These are phyloP conservation scores for Microsporum audouinii DNA, from an alignment of 2,329 filamentous ascomycete genomes.

Conservation along the genomic window DNA sequence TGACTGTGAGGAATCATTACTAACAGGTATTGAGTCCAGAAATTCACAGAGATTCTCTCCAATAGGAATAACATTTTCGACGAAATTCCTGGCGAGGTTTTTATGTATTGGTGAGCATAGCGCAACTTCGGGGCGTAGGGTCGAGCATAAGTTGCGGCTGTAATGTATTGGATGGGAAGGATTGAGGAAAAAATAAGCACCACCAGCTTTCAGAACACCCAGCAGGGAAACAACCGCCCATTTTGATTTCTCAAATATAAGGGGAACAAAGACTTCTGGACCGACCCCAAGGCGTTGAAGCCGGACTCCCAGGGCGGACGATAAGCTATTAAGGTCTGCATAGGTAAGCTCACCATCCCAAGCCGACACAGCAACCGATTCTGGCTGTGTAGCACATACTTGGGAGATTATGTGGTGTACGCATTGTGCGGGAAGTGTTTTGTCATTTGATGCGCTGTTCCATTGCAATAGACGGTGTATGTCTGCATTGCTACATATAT, in stretches of 20 bases:
- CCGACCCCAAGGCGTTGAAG: conserved; percentile 5
- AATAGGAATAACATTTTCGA: no score
- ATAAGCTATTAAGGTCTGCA: conserved; percentile 14
- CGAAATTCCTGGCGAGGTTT: not conserved
- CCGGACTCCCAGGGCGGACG: conserved; percentile 10
- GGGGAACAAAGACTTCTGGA: conserved; percentile 7
- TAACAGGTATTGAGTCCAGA: no score
- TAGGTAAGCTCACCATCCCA: conserved; percentile 17
- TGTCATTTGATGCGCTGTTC: no score
- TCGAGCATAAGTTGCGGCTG: conserved; percentile 7
- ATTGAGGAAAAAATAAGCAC: conserved; percentile 13
- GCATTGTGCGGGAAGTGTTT: no score
- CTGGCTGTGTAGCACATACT: not conserved
- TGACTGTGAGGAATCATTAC: no score
- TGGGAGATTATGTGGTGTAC: not conserved
- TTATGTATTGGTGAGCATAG: conserved; percentile 4
- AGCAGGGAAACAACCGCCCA: conserved; percentile 12
- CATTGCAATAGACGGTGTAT: no score
- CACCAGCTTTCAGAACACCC: conserved; percentile 13
- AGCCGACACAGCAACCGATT: conserved; percentile 13
- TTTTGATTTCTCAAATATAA: conserved; percentile 12
- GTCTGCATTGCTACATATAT: no score
- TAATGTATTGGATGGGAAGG: conserved; percentile 7
- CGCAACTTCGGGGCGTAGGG: conserved; percentile 5
- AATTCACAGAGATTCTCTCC: no score